Percentiles rank a stretch among this genome's conserved stretches.
phyloP scores from a whole-genome alignment of 1,284 basidiomycete species.

The Stygiomarasmius scandens region DNA sequence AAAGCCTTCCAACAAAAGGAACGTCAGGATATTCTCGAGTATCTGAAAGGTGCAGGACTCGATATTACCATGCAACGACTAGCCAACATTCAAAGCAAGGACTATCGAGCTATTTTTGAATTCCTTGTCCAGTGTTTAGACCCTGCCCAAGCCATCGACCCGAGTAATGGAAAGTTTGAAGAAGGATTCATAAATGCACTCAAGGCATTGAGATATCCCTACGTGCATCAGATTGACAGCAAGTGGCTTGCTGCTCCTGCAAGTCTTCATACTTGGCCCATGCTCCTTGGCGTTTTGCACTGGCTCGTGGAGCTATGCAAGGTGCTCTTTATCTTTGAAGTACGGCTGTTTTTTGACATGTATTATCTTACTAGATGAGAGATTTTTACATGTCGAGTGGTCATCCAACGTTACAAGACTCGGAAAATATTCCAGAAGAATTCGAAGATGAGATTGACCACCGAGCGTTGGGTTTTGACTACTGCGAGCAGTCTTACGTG shows the following conservation, averaged over 20 bases:
- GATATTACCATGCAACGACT: constrained; percentile 70
- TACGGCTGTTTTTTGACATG: background rate
- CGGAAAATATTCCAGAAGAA: constrained; percentile 62
- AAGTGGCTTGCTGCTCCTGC: constrained; percentile 87
- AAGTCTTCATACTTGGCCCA: constrained; percentile 84
- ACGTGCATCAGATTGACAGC: constrained; percentile 69
- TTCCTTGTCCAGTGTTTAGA: constrained; percentile 77
- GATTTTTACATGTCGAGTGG: constrained; percentile 59
- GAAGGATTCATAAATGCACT: constrained; percentile 79
- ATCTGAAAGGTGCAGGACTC: constrained; percentile 63
- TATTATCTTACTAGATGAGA: constrained; percentile 35
- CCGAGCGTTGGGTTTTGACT: constrained; percentile 76
- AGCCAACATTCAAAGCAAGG: constrained; percentile 76
- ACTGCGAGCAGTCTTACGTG: constrained; percentile 69
- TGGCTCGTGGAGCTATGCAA: constrained; percentile 86
- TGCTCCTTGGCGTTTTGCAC: constrained; percentile 78
- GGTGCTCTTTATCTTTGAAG: constrained; percentile 38
- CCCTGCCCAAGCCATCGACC: constrained; percentile 60
- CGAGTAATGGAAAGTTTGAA: constrained; percentile 63
- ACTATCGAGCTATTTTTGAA: constrained; percentile 81
- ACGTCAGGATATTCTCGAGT: constrained; percentile 73
- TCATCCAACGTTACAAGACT: constrained; percentile 67
- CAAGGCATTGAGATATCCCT: constrained; percentile 78
- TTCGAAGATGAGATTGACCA: constrained; percentile 77
- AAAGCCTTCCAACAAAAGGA: constrained; percentile 71